Evolutionary conservation across 345 rosid genomes (phyloP).

Genomic region (Salix caprea): DNA sequence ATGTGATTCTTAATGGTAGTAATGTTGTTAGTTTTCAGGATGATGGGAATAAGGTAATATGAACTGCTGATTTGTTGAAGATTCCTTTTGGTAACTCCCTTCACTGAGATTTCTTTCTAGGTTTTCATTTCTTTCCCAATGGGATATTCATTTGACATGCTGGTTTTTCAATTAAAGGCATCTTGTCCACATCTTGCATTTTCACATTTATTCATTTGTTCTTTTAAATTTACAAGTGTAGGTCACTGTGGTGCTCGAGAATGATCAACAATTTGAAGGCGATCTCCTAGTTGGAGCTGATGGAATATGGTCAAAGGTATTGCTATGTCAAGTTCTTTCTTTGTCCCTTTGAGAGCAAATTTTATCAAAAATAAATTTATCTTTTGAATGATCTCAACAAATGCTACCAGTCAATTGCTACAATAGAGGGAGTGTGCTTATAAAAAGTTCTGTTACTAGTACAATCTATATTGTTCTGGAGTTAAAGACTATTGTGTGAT

Average conservation of each 20-base stretch:
- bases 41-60: constrained; percentile 63
- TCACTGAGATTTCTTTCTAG: background rate
- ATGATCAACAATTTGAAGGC: constrained; percentile 66
- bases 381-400: constrained; percentile 1
- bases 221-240: constrained; percentile 30
- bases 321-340: background rate
- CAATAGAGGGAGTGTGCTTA: background rate
- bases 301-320: constrained; percentile 97
- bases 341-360: background rate
- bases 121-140: background rate
- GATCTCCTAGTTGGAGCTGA: constrained; percentile 93
- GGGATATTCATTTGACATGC: background rate
- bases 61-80: constrained; percentile 3
- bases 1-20: constrained; percentile 65
- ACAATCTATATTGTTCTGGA: background rate
- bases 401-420: background rate
- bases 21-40: constrained; percentile 84
- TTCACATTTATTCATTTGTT: background rate
- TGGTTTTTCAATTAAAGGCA: background rate
- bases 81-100: background rate
- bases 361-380: background rate
- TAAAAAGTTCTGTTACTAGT: background rate
- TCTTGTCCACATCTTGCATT: background rate
- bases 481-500: background rate
- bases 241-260: constrained; percentile 79